Percentiles rank a stretch among this genome's conserved stretches.
Conservation (phyloP, 192 early-diverging fungal species). For the Physocladia obscura region DNA sequence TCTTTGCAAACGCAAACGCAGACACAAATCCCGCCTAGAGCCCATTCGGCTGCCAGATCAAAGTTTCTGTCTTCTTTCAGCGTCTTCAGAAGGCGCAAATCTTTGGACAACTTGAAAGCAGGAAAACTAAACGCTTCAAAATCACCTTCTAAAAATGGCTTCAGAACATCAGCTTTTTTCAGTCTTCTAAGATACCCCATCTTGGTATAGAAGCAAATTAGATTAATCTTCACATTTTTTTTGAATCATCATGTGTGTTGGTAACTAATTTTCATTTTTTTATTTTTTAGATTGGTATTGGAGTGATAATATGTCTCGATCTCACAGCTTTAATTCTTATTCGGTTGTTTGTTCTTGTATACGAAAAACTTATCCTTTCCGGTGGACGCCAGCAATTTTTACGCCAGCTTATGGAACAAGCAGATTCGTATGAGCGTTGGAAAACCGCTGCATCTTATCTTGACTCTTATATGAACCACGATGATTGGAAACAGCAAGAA, state of each 20-base stretch:
- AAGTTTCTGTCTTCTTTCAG: no score
- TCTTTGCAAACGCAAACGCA: no score
- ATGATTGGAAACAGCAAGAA: slow-evolving; percentile 63
- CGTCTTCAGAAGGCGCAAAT: no score
- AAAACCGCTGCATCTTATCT: slow-evolving; percentile 55
- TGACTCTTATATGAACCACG: slow-evolving; percentile 65
- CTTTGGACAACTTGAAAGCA: no score
- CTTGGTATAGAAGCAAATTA: no score
- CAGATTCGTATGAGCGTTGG: slow-evolving; percentile 65
- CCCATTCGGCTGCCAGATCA: no score
- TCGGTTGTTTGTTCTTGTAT: slow-evolving; percentile 61
- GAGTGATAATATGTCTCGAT: slow-evolving; percentile 60
- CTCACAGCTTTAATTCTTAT: slow-evolving; percentile 57
- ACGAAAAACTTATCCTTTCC: slow-evolving; percentile 66
- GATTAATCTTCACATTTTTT: no score
- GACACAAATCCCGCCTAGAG: no score
- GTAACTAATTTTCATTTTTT: not conserved
- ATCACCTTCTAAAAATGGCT: not conserved
- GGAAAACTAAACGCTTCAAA: no score
- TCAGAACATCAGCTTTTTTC: slow-evolving; percentile 10
- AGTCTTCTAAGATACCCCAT: slow-evolving; percentile 11
- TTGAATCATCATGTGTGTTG: no score
- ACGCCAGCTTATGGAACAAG: slow-evolving; percentile 48
- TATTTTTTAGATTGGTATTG: slow-evolving; percentile 43
- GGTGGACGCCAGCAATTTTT: slow-evolving; percentile 54